Percentiles rank a stretch among this genome's conserved stretches.
Conservation (phyloP, 2,329 filamentous ascomycete genomes). For the Monascus ruber region DNA sequence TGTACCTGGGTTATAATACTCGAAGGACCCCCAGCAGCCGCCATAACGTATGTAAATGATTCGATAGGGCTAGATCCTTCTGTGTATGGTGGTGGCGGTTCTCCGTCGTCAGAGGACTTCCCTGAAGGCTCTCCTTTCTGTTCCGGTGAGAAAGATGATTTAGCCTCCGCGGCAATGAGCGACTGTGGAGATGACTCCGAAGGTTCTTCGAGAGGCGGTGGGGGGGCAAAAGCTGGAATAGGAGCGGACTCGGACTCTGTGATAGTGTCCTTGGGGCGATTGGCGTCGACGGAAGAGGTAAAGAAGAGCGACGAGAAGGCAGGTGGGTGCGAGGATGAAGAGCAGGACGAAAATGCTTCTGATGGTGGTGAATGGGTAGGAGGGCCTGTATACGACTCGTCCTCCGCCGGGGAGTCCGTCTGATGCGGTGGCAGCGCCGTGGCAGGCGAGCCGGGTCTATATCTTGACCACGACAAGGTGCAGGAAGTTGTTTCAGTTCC, state of each 20-base stretch:
- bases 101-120: constrained; percentile 66
- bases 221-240: constrained; percentile 41
- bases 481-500: neutral
- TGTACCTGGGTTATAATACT: constrained; percentile 99
- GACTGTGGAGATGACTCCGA: constrained; percentile 34
- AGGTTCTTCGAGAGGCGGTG: constrained; percentile 40
- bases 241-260: constrained; percentile 38
- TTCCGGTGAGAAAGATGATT: constrained; percentile 71
- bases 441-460: constrained; percentile 26
- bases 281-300: constrained; percentile 29
- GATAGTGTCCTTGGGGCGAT: constrained; percentile 30
- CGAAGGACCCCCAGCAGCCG: constrained; percentile 87
- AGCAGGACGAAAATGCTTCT: constrained; percentile 35
- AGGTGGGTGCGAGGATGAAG: constrained; percentile 36
- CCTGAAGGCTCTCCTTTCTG: constrained; percentile 63
- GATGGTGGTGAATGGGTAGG: constrained; percentile 27
- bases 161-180: constrained; percentile 59
- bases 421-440: constrained; percentile 32
- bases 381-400: constrained; percentile 28
- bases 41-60: constrained; percentile 95
- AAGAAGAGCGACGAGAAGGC: constrained; percentile 56
- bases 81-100: constrained; percentile 91
- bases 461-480: constrained; percentile 24
- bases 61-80: constrained; percentile 86
- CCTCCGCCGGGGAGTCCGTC: constrained; percentile 30